phyloP scores from a whole-genome alignment of 1,284 basidiomycete species.

The Mycena citricolor region DNA sequence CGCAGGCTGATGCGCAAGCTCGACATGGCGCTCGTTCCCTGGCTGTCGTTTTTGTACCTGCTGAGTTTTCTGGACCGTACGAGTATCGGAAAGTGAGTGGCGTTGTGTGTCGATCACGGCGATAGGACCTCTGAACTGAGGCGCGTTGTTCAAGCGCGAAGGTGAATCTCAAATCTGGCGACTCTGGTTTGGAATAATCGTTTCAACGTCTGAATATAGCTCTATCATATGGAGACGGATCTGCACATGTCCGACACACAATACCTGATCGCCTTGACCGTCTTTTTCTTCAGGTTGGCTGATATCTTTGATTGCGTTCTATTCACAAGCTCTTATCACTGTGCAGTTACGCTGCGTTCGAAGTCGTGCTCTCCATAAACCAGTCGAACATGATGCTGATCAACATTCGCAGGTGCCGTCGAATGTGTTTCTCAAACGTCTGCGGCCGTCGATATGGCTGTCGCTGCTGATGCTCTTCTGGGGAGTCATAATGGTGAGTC shows the following conservation, averaged over 20 bases:
- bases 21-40: slow-evolving; percentile 54
- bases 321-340: no score
- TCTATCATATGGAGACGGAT: slow-evolving; percentile 49
- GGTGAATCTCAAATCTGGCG: slow-evolving; percentile 33
- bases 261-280: slow-evolving; percentile 54
- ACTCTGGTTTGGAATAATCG: not conserved
- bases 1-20: slow-evolving; percentile 48
- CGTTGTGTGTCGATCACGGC: no score
- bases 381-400: slow-evolving; percentile 2
- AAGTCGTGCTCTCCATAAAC: slow-evolving; percentile 36
- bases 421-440: slow-evolving; percentile 53
- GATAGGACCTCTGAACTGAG: not conserved
- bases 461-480: slow-evolving; percentile 54
- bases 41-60: slow-evolving; percentile 61
- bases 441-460: slow-evolving; percentile 62
- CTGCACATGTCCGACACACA: slow-evolving; percentile 49
- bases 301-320: not conserved
- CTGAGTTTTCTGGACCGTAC: slow-evolving; percentile 63
- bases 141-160: slow-evolving; percentile 58
- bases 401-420: slow-evolving; percentile 43
- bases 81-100: slow-evolving; percentile 33
- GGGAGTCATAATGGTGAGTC: slow-evolving; percentile 57
- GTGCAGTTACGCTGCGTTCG: slow-evolving; percentile 45
- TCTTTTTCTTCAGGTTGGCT: slow-evolving; percentile 50
- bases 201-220: slow-evolving; percentile 28